These are phyloP conservation scores for Mycosphaerella sp. DNA, from an alignment of 2,329 filamentous ascomycete genomes.

Conservation along the genomic window DNA sequence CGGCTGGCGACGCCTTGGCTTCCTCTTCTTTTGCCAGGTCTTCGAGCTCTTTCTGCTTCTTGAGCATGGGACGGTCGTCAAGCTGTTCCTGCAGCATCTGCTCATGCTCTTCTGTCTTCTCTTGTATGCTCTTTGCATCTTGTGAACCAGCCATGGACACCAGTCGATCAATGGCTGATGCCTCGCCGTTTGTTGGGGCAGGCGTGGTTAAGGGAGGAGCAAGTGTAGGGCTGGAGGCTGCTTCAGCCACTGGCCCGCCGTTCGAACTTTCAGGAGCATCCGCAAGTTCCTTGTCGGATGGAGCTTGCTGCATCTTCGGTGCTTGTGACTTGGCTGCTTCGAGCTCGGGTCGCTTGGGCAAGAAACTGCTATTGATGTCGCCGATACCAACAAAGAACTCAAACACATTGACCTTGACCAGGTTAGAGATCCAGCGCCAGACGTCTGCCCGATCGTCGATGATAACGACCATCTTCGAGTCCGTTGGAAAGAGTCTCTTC, in stretches of 20 bases:
- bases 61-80: conserved; percentile 78
- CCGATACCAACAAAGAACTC: conserved; percentile 98
- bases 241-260: background rate
- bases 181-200: conserved; percentile 37
- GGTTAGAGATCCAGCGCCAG: conserved; percentile 86
- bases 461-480: conserved; percentile 98
- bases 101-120: conserved; percentile 79
- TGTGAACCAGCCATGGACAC: conserved; percentile 69
- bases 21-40: conserved; percentile 61
- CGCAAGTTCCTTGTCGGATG: conserved; percentile 13
- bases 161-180: conserved; percentile 64
- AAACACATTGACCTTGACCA: conserved; percentile 91
- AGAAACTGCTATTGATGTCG: conserved; percentile 96
- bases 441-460: conserved; percentile 97
- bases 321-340: conserved; percentile 28
- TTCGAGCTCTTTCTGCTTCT: conserved; percentile 86
- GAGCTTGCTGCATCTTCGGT: conserved; percentile 18
- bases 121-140: conserved; percentile 60
- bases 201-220: conserved; percentile 14
- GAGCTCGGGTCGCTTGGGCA: conserved; percentile 64
- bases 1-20: conserved; percentile 45
- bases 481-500: conserved; percentile 86
- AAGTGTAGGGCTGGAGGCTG: conserved; percentile 10
- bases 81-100: conserved; percentile 83
- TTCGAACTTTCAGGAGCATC: conserved; percentile 10